Conservation (phyloP, 2,329 filamentous ascomycete species). For the Venturia aucupariae region DNA sequence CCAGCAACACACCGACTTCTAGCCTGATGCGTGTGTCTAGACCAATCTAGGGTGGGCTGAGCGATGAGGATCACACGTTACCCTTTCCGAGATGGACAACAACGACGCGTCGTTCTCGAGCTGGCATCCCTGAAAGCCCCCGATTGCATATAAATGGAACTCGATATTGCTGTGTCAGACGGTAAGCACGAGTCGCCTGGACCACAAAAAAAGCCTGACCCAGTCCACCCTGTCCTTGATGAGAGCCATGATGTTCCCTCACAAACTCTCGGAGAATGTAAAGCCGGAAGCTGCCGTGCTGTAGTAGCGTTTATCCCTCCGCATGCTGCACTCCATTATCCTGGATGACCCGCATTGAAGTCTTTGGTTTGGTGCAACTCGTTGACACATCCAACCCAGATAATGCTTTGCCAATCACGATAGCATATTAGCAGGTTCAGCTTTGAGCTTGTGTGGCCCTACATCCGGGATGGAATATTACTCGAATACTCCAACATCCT, state of each 20-base stretch:
- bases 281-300: neutral
- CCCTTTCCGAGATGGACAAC: neutral
- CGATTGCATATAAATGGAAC: neutral
- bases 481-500: neutral
- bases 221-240: neutral
- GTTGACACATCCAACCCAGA: neutral
- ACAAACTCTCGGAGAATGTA: neutral
- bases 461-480: neutral
- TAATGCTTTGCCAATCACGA: neutral
- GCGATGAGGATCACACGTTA: neutral
- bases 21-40: neutral
- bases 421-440: neutral
- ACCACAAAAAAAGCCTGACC: neutral
- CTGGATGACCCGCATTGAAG: neutral
- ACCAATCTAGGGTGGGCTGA: neutral
- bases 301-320: neutral
- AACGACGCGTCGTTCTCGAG: neutral
- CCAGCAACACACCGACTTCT: neutral
- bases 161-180: neutral
- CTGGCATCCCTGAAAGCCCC: neutral
- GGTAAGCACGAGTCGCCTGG: neutral
- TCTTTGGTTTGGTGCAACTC: neutral
- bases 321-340: neutral
- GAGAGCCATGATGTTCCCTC: neutral
- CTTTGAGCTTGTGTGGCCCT: neutral